Percentiles rank a stretch among this genome's conserved stretches.
These are phyloP conservation scores for Nemania abortiva DNA, from an alignment of 2,329 filamentous ascomycete genomes.

Conservation along the genomic window DNA sequence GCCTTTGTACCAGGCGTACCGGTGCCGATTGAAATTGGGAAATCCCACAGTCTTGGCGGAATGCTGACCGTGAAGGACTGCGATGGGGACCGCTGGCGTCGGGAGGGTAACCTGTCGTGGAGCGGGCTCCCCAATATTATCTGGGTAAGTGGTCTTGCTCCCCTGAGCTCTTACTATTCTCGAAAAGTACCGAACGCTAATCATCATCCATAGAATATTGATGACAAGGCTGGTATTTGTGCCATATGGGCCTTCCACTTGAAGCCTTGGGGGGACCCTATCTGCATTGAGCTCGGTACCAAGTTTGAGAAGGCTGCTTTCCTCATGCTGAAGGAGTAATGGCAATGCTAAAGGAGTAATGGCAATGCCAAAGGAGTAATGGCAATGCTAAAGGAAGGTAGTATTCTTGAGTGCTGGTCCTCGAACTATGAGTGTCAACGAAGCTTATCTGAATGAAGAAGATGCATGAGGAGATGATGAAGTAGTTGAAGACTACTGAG, in stretches of 20 bases:
- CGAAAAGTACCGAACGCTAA: constrained; percentile 35
- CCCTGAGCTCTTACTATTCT: not conserved
- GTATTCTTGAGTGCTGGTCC: not conserved
- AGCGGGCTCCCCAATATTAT: constrained; percentile 60
- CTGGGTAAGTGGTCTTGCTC: constrained; percentile 57
- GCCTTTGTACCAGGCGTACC: constrained; percentile 47
- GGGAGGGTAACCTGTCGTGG: constrained; percentile 38
- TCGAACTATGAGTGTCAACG: not conserved
- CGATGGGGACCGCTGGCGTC: constrained; percentile 38
- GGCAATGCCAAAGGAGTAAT: constrained; percentile 31
- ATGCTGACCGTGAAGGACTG: constrained; percentile 35
- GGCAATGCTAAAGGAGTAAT: not conserved
- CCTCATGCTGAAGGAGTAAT: constrained; percentile 31
- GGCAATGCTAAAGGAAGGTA: not conserved
- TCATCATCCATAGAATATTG: constrained; percentile 46
- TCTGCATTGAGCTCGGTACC: constrained; percentile 30
- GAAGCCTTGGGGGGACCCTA: constrained; percentile 32
- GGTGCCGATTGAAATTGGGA: constrained; percentile 50
- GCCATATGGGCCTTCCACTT: constrained; percentile 38
- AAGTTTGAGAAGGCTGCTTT: constrained; percentile 39
- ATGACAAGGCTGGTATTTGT: constrained; percentile 55
- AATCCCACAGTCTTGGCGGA: constrained; percentile 47
- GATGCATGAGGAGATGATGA: not conserved
- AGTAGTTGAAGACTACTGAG: not conserved
- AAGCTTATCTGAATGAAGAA: not conserved